Conservation (phyloP, 2,329 filamentous ascomycete species). For the Scorias spongiosa region DNA sequence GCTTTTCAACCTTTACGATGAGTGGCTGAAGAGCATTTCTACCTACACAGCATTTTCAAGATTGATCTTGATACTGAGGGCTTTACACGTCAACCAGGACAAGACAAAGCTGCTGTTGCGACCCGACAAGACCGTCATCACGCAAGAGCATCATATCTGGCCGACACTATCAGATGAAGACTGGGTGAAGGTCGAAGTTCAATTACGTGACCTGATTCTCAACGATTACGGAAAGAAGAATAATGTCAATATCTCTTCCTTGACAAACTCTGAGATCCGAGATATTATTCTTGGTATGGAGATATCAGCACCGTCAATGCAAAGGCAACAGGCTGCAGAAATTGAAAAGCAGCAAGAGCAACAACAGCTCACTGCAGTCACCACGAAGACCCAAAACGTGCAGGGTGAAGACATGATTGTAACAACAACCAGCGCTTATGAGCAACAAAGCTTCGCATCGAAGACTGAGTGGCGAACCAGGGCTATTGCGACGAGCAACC, state of each 20-base stretch:
- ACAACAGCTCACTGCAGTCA: conserved; percentile 88
- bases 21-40: conserved; percentile 96
- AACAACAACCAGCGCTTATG: conserved; percentile 93
- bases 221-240: conserved; percentile 99
- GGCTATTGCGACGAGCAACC: conserved; percentile 89
- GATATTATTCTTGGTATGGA: conserved; percentile 99
- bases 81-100: conserved; percentile 92
- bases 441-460: conserved; percentile 92
- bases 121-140: conserved; percentile 96
- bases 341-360: conserved; percentile 98
- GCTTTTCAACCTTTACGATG: conserved; percentile 95
- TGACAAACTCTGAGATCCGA: conserved; percentile 92
- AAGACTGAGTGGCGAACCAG: conserved; percentile 98
- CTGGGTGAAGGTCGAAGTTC: conserved; percentile 99
- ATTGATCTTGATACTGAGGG: conserved; percentile 81
- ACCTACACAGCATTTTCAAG: conserved; percentile 98
- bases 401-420: conserved; percentile 97
- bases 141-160: conserved; percentile 98
- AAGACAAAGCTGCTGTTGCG: conserved; percentile 93
- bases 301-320: conserved; percentile 93
- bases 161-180: conserved; percentile 85
- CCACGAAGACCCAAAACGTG: conserved; percentile 94
- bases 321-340: conserved; percentile 93
- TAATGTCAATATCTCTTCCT: conserved; percentile 93
- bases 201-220: conserved; percentile 84